Conservation (phyloP, 163 green algal genomes). For the Prototheca wickerhamii region DNA sequence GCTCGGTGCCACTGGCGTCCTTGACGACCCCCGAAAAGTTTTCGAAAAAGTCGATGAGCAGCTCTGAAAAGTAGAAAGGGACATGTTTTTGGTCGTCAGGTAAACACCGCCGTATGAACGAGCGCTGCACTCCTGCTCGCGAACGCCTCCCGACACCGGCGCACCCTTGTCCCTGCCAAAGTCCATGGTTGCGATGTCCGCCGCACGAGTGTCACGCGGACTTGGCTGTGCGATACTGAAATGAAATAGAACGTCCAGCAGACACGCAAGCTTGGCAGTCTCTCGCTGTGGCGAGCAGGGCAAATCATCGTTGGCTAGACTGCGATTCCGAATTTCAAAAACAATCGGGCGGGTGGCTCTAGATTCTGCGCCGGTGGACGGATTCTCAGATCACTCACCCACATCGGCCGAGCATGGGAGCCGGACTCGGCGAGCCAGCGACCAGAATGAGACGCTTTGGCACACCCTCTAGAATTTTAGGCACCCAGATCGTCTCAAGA, state of each 20-base stretch:
- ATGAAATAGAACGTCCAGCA: too few species aligned
- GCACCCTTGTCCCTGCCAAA: constrained; percentile 10
- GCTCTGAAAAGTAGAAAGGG: constrained; percentile 15
- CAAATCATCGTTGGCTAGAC: too few species aligned
- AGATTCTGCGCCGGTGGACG: too few species aligned
- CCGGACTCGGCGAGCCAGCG: too few species aligned
- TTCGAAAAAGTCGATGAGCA: constrained; percentile 43
- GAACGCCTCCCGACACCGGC: background rate
- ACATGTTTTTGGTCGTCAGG: background rate
- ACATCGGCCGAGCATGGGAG: too few species aligned
- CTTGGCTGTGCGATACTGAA: too few species aligned
- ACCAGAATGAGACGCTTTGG: background rate
- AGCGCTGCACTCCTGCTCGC: background rate
- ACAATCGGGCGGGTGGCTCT: too few species aligned
- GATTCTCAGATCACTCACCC: too few species aligned
- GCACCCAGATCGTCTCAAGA: background rate
- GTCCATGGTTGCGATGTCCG: constrained; percentile 4
- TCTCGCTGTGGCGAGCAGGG: too few species aligned
- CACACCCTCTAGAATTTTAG: background rate
- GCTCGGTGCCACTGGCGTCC: constrained; percentile 10
- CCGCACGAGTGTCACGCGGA: too few species aligned
- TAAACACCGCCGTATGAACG: background rate
- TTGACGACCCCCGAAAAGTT: constrained; percentile 47
- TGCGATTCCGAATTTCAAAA: too few species aligned
- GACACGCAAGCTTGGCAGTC: too few species aligned